phyloP scores from a whole-genome alignment of 495 filamentous ascomycete genomes.

The Cercophora scortea region DNA sequence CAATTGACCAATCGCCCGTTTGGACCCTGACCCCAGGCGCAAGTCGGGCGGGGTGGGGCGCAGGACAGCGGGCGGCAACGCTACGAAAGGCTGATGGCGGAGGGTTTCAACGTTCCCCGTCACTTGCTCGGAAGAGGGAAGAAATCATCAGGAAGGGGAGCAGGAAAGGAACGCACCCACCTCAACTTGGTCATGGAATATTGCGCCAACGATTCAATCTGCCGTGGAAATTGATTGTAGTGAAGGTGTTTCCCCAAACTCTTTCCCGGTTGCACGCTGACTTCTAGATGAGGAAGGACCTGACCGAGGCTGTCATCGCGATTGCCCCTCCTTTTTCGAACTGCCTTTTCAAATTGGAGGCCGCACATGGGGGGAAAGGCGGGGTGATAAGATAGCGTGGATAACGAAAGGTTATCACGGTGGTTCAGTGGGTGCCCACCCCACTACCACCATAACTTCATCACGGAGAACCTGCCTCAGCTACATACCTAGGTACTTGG shows the following conservation, averaged over 20 bases:
- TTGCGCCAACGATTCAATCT: no score
- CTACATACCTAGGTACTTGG: not conserved
- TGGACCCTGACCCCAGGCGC: slow-evolving; percentile 1
- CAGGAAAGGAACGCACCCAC: no score
- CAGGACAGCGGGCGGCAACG: not conserved
- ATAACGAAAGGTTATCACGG: not conserved
- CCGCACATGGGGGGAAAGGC: slow-evolving; percentile 1
- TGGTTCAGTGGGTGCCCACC: not conserved
- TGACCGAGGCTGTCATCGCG: slow-evolving; percentile 1
- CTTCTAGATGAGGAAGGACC: not conserved
- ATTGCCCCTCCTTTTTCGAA: slow-evolving; percentile 11
- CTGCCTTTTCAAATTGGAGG: not conserved
- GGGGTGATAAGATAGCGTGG: slow-evolving; percentile 21
- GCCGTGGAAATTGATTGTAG: no score
- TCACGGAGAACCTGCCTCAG: no score
- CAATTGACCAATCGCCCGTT: slow-evolving; percentile 13
- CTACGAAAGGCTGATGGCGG: no score
- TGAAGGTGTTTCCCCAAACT: no score
- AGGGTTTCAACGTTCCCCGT: no score
- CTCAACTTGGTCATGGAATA: no score
- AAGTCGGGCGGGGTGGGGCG: not conserved
- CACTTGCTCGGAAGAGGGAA: no score
- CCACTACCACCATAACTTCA: not conserved
- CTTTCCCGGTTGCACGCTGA: no score
- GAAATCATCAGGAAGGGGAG: no score